phyloP scores from a whole-genome alignment of 306 rosid species.

The Medicago truncatula region MtrunA17r5.0-ANR NC_053044.1:25099001-25099500 shows the following conservation, averaged over 20 bases:
- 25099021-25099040: slow-evolving; percentile 76
- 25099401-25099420: slow-evolving; percentile 77
- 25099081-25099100: background rate
- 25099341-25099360: slow-evolving; percentile 79
- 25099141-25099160: background rate
- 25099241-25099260: slow-evolving; percentile 3
- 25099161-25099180: too few relatives aligned
- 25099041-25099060: slow-evolving; percentile 72
- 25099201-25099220: background rate
- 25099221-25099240: slow-evolving; percentile 2
- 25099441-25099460: slow-evolving; percentile 95
- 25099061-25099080: slow-evolving; percentile 71
- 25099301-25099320: slow-evolving; percentile 44
- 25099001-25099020: slow-evolving; percentile 31
- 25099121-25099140: background rate
- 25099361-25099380: slow-evolving; percentile 65
- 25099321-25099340: slow-evolving; percentile 76
- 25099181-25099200: too few relatives aligned
- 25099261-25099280: background rate
- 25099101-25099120: background rate
- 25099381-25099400: slow-evolving; percentile 43
- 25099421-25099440: slow-evolving; percentile 87
- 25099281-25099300: background rate
- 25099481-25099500: slow-evolving; percentile 87
- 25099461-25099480: slow-evolving; percentile 96